Percentiles rank a stretch among this genome's conserved stretches.
These are phyloP conservation scores for Stagonosporopsis rhizophila DNA, from an alignment of 2,329 filamentous ascomycete genomes.

Conservation along the genomic window DNA sequence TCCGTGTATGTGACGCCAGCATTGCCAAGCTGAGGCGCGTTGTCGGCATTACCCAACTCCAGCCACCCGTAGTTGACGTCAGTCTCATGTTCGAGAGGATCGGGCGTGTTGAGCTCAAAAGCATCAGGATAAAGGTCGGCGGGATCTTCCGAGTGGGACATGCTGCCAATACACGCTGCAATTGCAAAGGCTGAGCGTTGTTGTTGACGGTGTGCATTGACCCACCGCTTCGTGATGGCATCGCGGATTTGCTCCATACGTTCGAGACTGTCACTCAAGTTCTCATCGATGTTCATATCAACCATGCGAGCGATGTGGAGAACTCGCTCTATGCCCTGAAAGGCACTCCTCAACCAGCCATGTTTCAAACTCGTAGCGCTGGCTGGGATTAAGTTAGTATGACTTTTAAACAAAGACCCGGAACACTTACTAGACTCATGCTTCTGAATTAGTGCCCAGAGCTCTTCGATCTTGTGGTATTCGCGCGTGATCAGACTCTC, in stretches of 20 bases:
- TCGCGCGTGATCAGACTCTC: background rate
- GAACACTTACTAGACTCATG: background rate
- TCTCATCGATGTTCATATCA: conserved; percentile 6
- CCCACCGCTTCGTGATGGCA: conserved; percentile 17
- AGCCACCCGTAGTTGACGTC: background rate
- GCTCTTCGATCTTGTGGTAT: conserved; percentile 11
- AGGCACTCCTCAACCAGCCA: conserved; percentile 4
- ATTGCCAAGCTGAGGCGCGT: background rate
- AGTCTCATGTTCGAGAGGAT: background rate
- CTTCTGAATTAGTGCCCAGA: conserved; percentile 2
- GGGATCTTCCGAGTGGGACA: conserved; percentile 6
- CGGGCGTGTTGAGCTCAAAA: background rate
- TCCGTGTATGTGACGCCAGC: conserved; percentile 6
- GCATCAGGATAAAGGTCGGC: conserved; percentile 7
- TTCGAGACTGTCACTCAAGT: background rate
- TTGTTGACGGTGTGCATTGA: conserved; percentile 7
- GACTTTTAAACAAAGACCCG: background rate
- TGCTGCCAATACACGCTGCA: conserved; percentile 1
- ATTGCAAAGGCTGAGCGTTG: conserved; percentile 1
- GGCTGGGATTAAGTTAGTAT: background rate
- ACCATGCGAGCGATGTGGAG: conserved; percentile 21
- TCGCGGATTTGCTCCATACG: conserved; percentile 3
- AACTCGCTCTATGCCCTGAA: conserved; percentile 11
- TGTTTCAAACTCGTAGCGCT: background rate
- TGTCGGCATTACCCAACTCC: background rate